Base-by-base conservation (phyloP, 2,329 filamentous ascomycete species). In the Clonostachys rhizophaga region DNA sequence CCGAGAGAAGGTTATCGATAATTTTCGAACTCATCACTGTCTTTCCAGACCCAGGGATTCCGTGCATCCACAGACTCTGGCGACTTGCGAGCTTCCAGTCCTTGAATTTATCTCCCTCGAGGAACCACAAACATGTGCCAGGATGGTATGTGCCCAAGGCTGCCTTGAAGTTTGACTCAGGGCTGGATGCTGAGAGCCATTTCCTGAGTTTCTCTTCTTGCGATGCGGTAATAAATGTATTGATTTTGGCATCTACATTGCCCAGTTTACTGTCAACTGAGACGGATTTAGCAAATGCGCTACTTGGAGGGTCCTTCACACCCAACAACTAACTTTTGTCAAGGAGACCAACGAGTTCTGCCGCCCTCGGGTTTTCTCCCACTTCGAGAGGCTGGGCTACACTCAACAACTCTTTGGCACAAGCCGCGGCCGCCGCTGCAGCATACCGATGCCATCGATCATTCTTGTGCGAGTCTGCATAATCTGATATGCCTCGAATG, bases 401-500 rank as follows among this genome's bases (percentile, higher is more conserved):
- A 4, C 36, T n/a, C 7, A 48, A n/a, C 3, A 48, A 17, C 12
- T 48, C 45, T 46, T 55, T 60, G 2, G 54, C 54, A 36, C 55
- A 62, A 17, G 51, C 58, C 5, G 59, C 59, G 13, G 58, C 55
- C 20, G 47, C 47, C 35, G 54, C 50, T 3, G 59, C 55, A 5
- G 58, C 51, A 47, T 57, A 61, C 17, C 48, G 40, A 36, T 61
- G 58, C 59, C 55, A 62, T 2, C 35, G 42, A 3, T 59, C 52
- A 39, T 57, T 58, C 44, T 62, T 62, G 42, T 62, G 57, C 7
- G 56, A 54, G 45, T 65, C 62, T 0, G 61, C 51, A 42, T 65
- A 66, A 51, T 66, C 60, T 49, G 54, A 64, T 34, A 66, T 60
- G 2, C 62, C 62, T 8, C 58, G 55, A 41, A 65, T 57, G 9